phyloP scores from a whole-genome alignment of 2,329 filamentous ascomycete species.

The Epichloe elymi region DNA sequence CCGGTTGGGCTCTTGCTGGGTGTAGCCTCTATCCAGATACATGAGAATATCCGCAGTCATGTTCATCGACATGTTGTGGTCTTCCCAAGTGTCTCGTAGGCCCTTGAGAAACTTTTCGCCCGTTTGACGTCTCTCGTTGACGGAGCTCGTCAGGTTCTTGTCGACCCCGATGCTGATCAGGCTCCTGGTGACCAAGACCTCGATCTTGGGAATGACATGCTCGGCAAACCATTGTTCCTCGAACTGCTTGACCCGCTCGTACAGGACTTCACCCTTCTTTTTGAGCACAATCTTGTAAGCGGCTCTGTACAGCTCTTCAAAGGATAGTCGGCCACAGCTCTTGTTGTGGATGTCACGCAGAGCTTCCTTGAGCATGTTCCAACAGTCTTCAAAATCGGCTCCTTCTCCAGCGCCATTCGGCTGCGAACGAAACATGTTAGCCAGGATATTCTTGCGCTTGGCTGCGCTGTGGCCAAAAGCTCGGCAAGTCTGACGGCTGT shows the following conservation, averaged over 20 bases:
- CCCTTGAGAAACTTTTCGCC: slow-evolving; percentile 74
- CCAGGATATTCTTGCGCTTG: neutral
- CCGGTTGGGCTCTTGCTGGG: slow-evolving; percentile 48
- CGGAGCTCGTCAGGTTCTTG: slow-evolving; percentile 43
- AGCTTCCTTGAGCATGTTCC: slow-evolving; percentile 63
- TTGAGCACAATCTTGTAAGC: slow-evolving; percentile 88
- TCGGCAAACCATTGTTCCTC: slow-evolving; percentile 70
- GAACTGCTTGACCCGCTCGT: slow-evolving; percentile 66
- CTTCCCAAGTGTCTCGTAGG: slow-evolving; percentile 68
- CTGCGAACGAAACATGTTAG: slow-evolving; percentile 16
- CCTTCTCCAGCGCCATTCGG: slow-evolving; percentile 34
- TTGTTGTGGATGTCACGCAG: slow-evolving; percentile 83
- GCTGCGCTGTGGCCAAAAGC: neutral
- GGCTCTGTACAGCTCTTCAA: slow-evolving; percentile 88
- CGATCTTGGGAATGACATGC: slow-evolving; percentile 59
- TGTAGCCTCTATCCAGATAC: slow-evolving; percentile 88
- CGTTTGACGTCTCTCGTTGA: slow-evolving; percentile 63
- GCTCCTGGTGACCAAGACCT: slow-evolving; percentile 55
- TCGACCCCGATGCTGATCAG: slow-evolving; percentile 49
- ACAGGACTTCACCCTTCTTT: slow-evolving; percentile 72
- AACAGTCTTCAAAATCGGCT: slow-evolving; percentile 75
- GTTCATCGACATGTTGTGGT: slow-evolving; percentile 85
- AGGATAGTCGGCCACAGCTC: slow-evolving; percentile 79
- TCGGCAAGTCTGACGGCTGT: neutral
- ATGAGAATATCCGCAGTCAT: slow-evolving; percentile 96